Evolutionary conservation across 768 basidiomycete species (phyloP).

Genomic region (Podaxis mareebaensis): DNA sequence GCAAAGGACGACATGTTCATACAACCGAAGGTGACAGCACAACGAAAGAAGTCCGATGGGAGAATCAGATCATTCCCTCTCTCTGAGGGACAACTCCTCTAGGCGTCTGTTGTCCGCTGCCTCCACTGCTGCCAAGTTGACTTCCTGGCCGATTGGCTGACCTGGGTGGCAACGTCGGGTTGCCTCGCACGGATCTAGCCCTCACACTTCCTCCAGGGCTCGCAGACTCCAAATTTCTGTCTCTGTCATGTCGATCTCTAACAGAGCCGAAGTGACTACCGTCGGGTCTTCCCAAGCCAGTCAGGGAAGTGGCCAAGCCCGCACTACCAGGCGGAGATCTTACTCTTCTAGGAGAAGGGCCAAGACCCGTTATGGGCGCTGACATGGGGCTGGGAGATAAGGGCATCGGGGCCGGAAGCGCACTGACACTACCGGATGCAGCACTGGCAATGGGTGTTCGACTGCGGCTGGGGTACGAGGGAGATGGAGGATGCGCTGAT

Average conservation of each 20-base stretch:
- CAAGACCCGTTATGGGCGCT: conserved; percentile 1
- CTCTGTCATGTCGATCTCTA: conserved; percentile 20
- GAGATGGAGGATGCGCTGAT: conserved; percentile 14
- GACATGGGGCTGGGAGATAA: conserved; percentile 27
- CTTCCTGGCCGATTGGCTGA: conserved; percentile 70
- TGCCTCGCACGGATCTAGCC: conserved; percentile 28
- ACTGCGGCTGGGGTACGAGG: conserved; percentile 22
- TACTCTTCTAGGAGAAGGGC: conserved; percentile 29
- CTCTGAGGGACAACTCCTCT: conserved; percentile 54
- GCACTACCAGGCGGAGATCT: conserved; percentile 13
- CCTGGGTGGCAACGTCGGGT: conserved; percentile 48
- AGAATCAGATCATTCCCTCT: conserved; percentile 61
- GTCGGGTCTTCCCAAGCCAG: neutral
- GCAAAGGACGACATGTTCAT: neutral
- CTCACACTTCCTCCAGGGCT: conserved; percentile 45
- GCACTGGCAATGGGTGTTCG: conserved; percentile 28
- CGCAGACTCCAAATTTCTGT: conserved; percentile 26
- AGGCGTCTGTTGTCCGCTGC: conserved; percentile 32
- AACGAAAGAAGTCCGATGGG: neutral
- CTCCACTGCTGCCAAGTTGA: conserved; percentile 32
- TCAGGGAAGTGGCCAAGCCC: neutral
- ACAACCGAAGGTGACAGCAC: neutral
- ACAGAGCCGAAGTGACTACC: conserved; percentile 4
- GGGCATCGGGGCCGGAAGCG: conserved; percentile 26
- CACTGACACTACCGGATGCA: conserved; percentile 18